phyloP scores from a whole-genome alignment of 148 eudicot species.

The Fagopyrum esculentum region DNA sequence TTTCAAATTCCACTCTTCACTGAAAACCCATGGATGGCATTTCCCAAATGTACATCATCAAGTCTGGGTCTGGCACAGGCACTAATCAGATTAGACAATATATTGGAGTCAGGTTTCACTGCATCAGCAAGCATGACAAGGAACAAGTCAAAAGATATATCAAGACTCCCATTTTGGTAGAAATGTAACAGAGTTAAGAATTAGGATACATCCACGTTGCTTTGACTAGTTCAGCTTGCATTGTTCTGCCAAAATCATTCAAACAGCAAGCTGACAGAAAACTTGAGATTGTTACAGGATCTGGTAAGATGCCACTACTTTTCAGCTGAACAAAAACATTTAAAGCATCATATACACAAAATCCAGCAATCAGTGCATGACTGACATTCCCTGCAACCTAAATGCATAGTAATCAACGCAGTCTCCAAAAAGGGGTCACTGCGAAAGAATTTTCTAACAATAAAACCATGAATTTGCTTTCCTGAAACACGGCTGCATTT shows the following conservation, averaged over 20 bases:
- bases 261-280: constrained; percentile 26
- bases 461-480: constrained; percentile 35
- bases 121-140: constrained; percentile 24
- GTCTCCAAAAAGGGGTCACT: constrained; percentile 34
- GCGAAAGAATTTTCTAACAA: constrained; percentile 29
- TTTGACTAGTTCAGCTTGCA: constrained; percentile 36
- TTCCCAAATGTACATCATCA: constrained; percentile 15
- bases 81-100: constrained; percentile 22
- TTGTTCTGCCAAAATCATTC: constrained; percentile 24
- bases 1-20: constrained; percentile 28
- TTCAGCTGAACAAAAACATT: constrained; percentile 25
- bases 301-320: constrained; percentile 15
- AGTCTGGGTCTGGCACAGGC: constrained; percentile 25
- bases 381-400: constrained; percentile 17
- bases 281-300: constrained; percentile 37
- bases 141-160: constrained; percentile 25
- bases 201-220: constrained; percentile 26
- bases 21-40: constrained; percentile 25
- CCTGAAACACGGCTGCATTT: constrained; percentile 27
- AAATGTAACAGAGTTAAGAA: constrained; percentile 32
- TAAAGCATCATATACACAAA: constrained; percentile 28
- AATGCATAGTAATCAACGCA: constrained; percentile 37
- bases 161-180: constrained; percentile 28
- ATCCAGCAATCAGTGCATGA: constrained; percentile 34
- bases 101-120: constrained; percentile 31